Percentiles rank a stretch among this genome's conserved stretches.
These are phyloP conservation scores for Scheffersomyces insectosa DNA, from an alignment of 1,139 yeast species.

Conservation along the genomic window DNA sequence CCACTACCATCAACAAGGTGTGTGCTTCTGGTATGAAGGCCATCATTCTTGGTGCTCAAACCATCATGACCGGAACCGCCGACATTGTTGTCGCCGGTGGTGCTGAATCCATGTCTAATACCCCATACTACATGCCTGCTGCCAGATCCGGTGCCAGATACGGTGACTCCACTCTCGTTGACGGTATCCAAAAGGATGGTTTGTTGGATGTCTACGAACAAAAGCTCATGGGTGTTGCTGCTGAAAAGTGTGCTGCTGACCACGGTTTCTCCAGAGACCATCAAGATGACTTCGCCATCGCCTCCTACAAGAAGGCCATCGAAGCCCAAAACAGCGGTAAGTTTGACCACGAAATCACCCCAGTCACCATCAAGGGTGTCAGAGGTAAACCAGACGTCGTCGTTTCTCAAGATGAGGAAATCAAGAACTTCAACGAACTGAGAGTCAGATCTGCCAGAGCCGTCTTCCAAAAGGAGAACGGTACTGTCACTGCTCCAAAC, in stretches of 20 bases:
- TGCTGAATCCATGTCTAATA: constrained; percentile 95
- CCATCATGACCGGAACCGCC: constrained; percentile 84
- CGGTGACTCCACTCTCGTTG: constrained; percentile 77
- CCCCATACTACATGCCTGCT: constrained; percentile 87
- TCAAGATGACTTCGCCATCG: constrained; percentile 71
- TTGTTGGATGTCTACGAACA: constrained; percentile 85
- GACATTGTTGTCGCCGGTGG: constrained; percentile 97
- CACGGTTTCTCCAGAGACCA: constrained; percentile 63
- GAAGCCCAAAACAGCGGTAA: constrained; percentile 78
- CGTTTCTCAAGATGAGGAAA: constrained; percentile 73
- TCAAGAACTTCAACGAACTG: constrained; percentile 69
- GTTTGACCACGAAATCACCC: constrained; percentile 77
- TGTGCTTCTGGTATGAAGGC: constrained; percentile 98
- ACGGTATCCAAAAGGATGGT: constrained; percentile 91
- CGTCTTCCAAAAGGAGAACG: constrained; percentile 87
- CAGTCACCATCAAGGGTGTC: constrained; percentile 82
- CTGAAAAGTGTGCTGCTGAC: constrained; percentile 90
- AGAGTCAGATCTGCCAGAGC: constrained; percentile 82
- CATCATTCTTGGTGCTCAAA: constrained; percentile 85
- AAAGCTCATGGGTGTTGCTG: constrained; percentile 92
- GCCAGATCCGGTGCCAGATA: constrained; percentile 88
- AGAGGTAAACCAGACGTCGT: constrained; percentile 90
- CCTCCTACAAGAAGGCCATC: constrained; percentile 76
- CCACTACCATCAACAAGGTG: constrained; percentile 92
- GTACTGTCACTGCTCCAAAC: constrained; percentile 96